phyloP scores from a whole-genome alignment of 148 eudicot genomes.

The Silene conica region DNA sequence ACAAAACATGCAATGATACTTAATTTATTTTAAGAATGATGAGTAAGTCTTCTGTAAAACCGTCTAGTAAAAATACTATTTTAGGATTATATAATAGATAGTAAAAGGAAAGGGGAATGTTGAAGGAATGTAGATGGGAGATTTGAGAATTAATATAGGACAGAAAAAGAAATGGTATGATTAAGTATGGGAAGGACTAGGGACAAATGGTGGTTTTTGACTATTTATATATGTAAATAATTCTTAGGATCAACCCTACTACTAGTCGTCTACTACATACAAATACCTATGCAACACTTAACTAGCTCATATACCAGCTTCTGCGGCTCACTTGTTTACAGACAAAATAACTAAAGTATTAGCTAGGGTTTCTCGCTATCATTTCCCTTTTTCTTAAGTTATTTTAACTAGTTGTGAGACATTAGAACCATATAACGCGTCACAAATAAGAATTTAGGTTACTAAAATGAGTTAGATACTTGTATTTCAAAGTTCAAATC shows the following conservation, averaged over 20 bases:
- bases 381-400: too few relatives aligned
- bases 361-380: neutral
- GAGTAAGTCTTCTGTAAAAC: too few relatives aligned
- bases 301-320: neutral
- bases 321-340: neutral
- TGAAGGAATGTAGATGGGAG: conserved; percentile 7
- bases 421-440: too few relatives aligned
- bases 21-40: too few relatives aligned
- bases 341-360: neutral
- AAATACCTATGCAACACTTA: neutral
- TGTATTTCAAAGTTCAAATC: too few relatives aligned
- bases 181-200: neutral
- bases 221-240: neutral
- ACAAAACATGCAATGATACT: too few relatives aligned
- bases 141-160: neutral
- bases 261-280: neutral
- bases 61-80: too few relatives aligned
- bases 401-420: too few relatives aligned
- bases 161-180: neutral
- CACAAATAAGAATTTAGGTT: too few relatives aligned
- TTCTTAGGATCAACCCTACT: neutral
- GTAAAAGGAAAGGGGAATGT: conserved; percentile 2
- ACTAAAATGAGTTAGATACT: too few relatives aligned
- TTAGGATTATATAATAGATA: neutral
- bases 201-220: neutral